phyloP scores from a whole-genome alignment of 768 basidiomycete species.

The Boletus rubropictus region DNA sequence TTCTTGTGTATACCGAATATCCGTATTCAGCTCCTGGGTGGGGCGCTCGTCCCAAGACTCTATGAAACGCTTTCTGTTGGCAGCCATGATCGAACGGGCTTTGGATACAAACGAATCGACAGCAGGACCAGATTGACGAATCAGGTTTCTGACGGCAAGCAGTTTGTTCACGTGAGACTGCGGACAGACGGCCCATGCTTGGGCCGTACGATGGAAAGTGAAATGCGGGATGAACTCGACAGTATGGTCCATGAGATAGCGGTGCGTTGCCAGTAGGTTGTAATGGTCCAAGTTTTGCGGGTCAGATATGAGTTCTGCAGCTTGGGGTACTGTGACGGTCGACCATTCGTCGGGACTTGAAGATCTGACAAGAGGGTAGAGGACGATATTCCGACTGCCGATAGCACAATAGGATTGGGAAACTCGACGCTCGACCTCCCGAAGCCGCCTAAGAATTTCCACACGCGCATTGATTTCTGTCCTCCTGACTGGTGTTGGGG shows the following conservation, averaged over 20 bases:
- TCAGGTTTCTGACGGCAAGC: slow-evolving; percentile 43
- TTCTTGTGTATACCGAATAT: slow-evolving; percentile 40
- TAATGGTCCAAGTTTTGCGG: slow-evolving; percentile 26
- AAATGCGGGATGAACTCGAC: slow-evolving; percentile 48
- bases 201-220: slow-evolving; percentile 40
- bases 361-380: slow-evolving; percentile 44
- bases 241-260: slow-evolving; percentile 52
- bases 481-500: slow-evolving; percentile 24
- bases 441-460: slow-evolving; percentile 54
- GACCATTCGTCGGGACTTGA: slow-evolving; percentile 48
- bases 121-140: slow-evolving; percentile 34
- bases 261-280: slow-evolving; percentile 52
- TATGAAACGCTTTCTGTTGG: slow-evolving; percentile 26
- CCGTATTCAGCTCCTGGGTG: slow-evolving; percentile 23
- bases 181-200: slow-evolving; percentile 62
- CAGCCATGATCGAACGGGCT: slow-evolving; percentile 38
- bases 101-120: slow-evolving; percentile 48
- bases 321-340: slow-evolving; percentile 48
- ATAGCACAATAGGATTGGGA: slow-evolving; percentile 39
- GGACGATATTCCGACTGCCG: slow-evolving; percentile 20
- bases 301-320: slow-evolving; percentile 40
- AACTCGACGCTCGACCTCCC: slow-evolving; percentile 44
- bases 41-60: slow-evolving; percentile 30
- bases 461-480: slow-evolving; percentile 55
- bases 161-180: slow-evolving; percentile 48